Conservation (phyloP, 1,284 basidiomycete genomes). For the Cutaneotrichosporon sp. region DNA sequence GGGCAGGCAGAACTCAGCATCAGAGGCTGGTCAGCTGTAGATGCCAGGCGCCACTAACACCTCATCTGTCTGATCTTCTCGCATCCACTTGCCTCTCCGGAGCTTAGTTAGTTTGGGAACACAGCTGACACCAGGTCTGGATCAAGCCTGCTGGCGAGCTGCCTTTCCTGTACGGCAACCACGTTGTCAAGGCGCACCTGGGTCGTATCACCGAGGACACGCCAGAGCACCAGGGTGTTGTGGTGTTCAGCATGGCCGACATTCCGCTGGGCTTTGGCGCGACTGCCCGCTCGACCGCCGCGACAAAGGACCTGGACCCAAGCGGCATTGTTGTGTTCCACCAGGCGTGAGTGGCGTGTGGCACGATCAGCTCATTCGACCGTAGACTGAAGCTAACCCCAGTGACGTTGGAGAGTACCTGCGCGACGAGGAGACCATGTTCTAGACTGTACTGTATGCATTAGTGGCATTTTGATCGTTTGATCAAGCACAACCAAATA, state of each 20-base stretch:
- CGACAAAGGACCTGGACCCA: conserved; percentile 97
- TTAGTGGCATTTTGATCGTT: conserved; percentile 10
- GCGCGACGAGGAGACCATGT: conserved; percentile 74
- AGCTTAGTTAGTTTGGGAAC: too few relatives aligned
- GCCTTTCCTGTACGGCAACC: conserved; percentile 98
- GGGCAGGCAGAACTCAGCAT: too few relatives aligned
- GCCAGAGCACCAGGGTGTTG: conserved; percentile 97
- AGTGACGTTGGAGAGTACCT: conserved; percentile 95
- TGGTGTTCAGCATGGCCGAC: conserved; percentile 94
- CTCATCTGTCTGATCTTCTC: neutral
- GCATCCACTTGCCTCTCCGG: neutral
- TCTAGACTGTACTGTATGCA: conserved; percentile 40
- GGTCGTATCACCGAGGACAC: conserved; percentile 99
- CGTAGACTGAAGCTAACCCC: conserved; percentile 9
- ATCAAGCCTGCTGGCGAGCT: conserved; percentile 99
- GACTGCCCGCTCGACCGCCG: conserved; percentile 90
- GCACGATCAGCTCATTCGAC: neutral
- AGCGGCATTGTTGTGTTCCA: conserved; percentile 98
- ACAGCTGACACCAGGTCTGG: conserved; percentile 71
- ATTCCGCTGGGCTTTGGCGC: conserved; percentile 95
- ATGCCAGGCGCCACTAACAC: too few relatives aligned
- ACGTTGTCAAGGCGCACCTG: conserved; percentile 96
- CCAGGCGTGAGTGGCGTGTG: conserved; percentile 72
- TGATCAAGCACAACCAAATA: neutral
- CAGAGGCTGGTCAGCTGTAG: too few relatives aligned